Evolutionary conservation across 352 stramenopile genomes (phyloP), one percentile per base, ranked within the genome.

Genomic region (Phytophthora tubulina): DNA sequence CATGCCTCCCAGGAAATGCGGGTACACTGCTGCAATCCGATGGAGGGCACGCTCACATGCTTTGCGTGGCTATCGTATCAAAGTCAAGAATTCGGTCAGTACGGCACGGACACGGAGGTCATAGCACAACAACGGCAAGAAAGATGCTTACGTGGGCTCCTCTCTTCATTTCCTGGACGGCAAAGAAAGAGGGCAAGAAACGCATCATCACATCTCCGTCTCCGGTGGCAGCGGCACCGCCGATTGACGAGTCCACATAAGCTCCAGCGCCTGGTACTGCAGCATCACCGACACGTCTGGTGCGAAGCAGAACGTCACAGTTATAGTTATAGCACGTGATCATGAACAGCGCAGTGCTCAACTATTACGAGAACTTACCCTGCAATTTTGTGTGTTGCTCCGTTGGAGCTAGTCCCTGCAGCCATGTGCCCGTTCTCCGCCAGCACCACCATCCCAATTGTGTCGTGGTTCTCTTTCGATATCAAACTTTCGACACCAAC

Each of bases 191-290:
- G 5, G 92, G 93, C 35, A 97, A 49, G 67, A 98, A 97, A 10
- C 91, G 88, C 92, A 98, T 97, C 91, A 98, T 97, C 32, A 98
- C 72, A 68, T 97, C 93, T 30, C 92, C 93, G 60, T 97, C 92
- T 56, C 92, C 92, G 4, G 93, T 98, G 7, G 89, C 89, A 17
- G 92, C 93, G 32, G 89, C 89, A 33, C 89, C 92, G 1, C 93
- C 93, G 9, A 94, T 81, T 13, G 74, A 67, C 21, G 81, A 93
- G 56, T 97, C 91, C 10, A 96, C 92, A 52, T 97, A 98, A 44
- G 88, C 94, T 7, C 92, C 93, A 36, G 91, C 86, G 2, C 93
- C 93, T 36, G 89, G 80, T 7, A 98, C 78, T 0, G 93, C 85
- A 9, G 87, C 89, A 65, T 98, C 93, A 6, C 92, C 93, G 2